A percentile compares a stretch with the other conserved stretches of the same genome.
Conservation (phyloP, 139 green algal species). For the Dunaliella sp. region DNA sequence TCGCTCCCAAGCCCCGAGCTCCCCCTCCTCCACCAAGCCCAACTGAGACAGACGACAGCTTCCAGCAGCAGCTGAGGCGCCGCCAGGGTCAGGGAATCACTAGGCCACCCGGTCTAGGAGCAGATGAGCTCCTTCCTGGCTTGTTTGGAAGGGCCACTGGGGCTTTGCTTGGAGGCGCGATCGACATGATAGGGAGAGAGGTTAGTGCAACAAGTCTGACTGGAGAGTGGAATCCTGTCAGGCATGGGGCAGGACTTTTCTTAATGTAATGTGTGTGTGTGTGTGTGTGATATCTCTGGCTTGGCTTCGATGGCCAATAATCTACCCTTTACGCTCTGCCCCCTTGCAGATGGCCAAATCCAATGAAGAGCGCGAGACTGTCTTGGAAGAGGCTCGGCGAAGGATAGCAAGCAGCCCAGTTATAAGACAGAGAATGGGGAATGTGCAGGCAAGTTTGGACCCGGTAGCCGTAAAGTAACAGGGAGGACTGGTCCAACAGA, state of each 20-base stretch:
- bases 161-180: neutral
- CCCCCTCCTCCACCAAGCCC: neutral
- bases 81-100: neutral
- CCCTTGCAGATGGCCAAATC: neutral
- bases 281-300: neutral
- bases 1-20: neutral
- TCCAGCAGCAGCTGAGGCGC: neutral
- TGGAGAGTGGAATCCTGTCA: neutral
- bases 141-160: constrained; percentile 3
- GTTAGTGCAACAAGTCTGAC: neutral
- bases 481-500: too few relatives aligned
- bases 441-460: neutral
- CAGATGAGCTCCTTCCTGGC: neutral
- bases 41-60: neutral
- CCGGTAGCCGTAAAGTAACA: too few relatives aligned
- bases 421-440: neutral
- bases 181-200: neutral
- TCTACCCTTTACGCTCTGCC: neutral
- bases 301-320: neutral
- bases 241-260: neutral
- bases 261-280: neutral
- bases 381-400: neutral
- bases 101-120: neutral
- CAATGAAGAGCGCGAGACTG: neutral
- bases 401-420: neutral